A percentile compares a stretch with the other conserved stretches of the same genome.
phyloP scores from a whole-genome alignment of 208 protist species.

The Lotmaria passim region DNA sequence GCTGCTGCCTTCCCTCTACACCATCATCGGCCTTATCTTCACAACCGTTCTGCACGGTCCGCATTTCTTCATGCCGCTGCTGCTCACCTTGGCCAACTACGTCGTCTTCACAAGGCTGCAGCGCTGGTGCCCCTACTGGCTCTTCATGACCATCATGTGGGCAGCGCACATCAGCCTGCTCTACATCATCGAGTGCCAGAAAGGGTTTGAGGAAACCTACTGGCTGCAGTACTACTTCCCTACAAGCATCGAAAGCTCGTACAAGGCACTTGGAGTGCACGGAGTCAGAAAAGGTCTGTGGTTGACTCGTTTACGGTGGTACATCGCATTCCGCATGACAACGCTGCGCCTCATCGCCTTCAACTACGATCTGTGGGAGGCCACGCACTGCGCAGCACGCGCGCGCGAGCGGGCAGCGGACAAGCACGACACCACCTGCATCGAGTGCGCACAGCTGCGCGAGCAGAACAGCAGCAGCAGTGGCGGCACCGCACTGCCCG shows the following conservation, averaged over 20 bases:
- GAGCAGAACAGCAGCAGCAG: constrained; percentile 18
- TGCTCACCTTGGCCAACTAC: constrained; percentile 44
- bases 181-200: constrained; percentile 32
- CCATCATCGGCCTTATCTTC: not conserved
- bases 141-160: constrained; percentile 66
- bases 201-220: constrained; percentile 33
- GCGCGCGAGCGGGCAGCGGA: constrained; percentile 30
- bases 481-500: constrained; percentile 9
- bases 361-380: constrained; percentile 66
- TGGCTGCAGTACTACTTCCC: constrained; percentile 28
- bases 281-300: constrained; percentile 5
- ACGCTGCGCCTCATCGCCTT: constrained; percentile 88
- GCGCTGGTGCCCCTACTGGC: constrained; percentile 43
- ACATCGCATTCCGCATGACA: constrained; percentile 70
- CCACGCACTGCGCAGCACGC: constrained; percentile 16
- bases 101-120: constrained; percentile 41
- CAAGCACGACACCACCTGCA: constrained; percentile 38
- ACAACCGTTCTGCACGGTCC: constrained; percentile 5
- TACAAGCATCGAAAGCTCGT: not conserved
- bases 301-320: constrained; percentile 53
- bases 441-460: constrained; percentile 47
- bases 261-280: not conserved
- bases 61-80: constrained; percentile 33
- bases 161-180: constrained; percentile 38
- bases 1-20: not conserved